phyloP scores from a whole-genome alignment of 2,329 filamentous ascomycete genomes.

The Colletotrichum godetiae region DNA sequence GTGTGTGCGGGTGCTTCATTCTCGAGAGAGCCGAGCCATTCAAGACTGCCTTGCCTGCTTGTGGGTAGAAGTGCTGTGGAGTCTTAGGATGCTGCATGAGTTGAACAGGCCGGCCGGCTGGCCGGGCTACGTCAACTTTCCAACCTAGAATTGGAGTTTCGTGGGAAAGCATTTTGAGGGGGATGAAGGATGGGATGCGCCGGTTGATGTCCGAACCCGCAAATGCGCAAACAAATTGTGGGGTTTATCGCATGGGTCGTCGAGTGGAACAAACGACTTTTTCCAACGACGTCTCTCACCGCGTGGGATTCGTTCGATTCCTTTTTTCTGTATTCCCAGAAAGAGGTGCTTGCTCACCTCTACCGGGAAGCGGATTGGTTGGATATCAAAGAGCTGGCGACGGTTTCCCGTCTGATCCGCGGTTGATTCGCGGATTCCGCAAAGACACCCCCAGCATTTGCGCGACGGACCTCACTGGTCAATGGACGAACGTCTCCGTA shows the following conservation, averaged over 20 bases:
- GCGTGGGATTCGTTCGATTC: neutral
- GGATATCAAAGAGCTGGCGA: neutral
- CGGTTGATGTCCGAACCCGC: neutral
- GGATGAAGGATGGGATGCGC: neutral
- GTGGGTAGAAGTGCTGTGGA: neutral
- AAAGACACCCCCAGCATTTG: neutral
- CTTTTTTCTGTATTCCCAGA: neutral
- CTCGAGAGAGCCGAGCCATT: neutral
- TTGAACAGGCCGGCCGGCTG: neutral
- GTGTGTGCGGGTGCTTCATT: neutral
- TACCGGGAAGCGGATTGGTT: neutral
- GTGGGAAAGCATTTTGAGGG: neutral
- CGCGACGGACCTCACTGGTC: constrained; percentile 28
- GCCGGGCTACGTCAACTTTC: neutral
- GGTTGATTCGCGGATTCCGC: neutral
- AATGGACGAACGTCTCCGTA: constrained; percentile 3
- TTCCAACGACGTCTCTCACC: neutral
- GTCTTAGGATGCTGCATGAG: neutral
- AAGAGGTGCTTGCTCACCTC: neutral
- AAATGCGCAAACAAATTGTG: neutral
- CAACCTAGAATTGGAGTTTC: neutral
- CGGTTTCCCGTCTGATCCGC: neutral
- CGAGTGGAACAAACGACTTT: too few relatives aligned
- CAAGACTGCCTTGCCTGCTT: neutral
- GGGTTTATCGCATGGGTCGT: neutral